Percentiles rank a stretch among this genome's conserved stretches.
Conservation (phyloP, 192 early-diverging fungal genomes). For the Rhizophlyctis rosea region DNA sequence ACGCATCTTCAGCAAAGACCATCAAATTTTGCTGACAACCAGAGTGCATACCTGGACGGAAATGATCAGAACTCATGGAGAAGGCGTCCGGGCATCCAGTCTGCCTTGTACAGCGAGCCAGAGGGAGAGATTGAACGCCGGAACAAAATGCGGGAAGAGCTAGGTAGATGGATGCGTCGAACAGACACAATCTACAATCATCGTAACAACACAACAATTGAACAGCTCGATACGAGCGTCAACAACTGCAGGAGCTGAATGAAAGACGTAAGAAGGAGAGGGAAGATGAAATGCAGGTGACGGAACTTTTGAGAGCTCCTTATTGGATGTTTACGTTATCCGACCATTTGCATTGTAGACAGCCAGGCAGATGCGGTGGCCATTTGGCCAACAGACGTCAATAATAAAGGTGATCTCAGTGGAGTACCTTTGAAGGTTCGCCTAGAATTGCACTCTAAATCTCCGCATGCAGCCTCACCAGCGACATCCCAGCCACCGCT, state of each 20-base stretch:
- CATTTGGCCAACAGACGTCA: too few species aligned
- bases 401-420: too few species aligned
- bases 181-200: too few species aligned
- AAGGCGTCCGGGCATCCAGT: background rate
- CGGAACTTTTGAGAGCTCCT: too few species aligned
- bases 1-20: background rate
- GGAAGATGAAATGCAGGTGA: background rate
- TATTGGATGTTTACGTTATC: too few species aligned
- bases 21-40: background rate
- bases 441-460: too few species aligned
- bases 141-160: background rate
- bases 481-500: too few species aligned
- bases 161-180: background rate
- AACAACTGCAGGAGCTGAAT: background rate
- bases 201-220: too few species aligned
- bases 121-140: background rate
- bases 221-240: background rate
- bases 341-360: too few species aligned
- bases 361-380: too few species aligned
- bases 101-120: background rate
- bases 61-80: background rate
- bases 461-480: too few species aligned
- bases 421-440: too few species aligned
- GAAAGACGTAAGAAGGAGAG: background rate
- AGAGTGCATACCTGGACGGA: background rate